Base-by-base conservation (phyloP, 1,284 basidiomycete genomes). In the Stereum hirsutum region DNA sequence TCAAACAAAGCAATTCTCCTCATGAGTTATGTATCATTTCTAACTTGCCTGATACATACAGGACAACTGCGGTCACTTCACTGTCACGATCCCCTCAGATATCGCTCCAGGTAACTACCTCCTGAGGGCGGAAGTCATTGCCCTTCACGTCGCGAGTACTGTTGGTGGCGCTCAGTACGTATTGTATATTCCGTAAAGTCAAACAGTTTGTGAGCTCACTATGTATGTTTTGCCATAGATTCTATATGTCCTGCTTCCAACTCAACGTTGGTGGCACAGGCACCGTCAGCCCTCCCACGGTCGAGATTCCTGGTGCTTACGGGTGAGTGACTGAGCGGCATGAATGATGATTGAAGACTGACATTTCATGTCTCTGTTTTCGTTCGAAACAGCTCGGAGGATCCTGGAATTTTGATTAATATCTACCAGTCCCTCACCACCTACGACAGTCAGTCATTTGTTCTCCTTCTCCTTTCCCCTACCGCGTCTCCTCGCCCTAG, bases 181-280 rank as follows among this genome's bases (percentile, higher is more conserved):
- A 2, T 32, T n/a, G 19, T 24, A 11, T 23, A 15, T 6, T 5
- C 8, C 19, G 21, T 21, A 15, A 8, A 8, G 8, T 26, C 26
- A 11, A 2, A 5, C 30, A 10, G 14, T 12, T 33, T 14, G 14
- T 38, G 25, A 34, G 7, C 41, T 49, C n/a, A 35, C 24, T 21
- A 26, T 4, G 5, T 32, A n/a, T n/a, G n/a, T n/a, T n/a, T n/a
- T n/a, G n/a, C n/a, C n/a, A n/a, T 32, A 64, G 62, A 41, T 69
- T 71, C 62, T 73, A 73, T 56, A 69, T 69, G 54, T 68, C 67
- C 5, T 73, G 71, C 62, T 72, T 58, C 65, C 70, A 74, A 50
- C 51, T 72, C 53, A 66, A 64, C 47, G 68, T 60, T 36, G 58
- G 59, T 34, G 62, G 66, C 17, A 58, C 61, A 11, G 68, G 68